Evolutionary conservation across 2,329 filamentous ascomycete species (phyloP).

Genomic region (Ceratocystis papillata): DNA sequence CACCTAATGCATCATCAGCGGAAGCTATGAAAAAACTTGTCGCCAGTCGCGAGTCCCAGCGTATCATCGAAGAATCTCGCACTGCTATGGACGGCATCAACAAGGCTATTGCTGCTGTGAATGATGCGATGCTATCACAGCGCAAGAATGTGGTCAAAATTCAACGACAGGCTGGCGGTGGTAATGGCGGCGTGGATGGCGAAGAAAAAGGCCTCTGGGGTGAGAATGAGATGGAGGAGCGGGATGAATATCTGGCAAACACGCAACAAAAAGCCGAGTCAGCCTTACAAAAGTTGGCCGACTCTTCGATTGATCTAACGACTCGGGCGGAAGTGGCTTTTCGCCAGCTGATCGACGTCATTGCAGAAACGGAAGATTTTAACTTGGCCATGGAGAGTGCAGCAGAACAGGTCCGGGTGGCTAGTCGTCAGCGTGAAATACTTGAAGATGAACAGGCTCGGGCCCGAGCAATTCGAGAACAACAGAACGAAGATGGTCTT

Average conservation of each 20-base stretch:
- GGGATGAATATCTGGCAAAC: slow-evolving; percentile 1
- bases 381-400: slow-evolving; percentile 33
- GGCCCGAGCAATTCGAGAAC: slow-evolving; percentile 1
- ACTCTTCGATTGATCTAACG: slow-evolving; percentile 7
- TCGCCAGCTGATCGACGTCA: slow-evolving; percentile 41
- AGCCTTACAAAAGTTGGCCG: slow-evolving; percentile 14
- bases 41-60: slow-evolving; percentile 5
- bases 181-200: not conserved
- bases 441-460: not conserved
- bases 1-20: not conserved
- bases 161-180: not conserved
- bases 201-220: slow-evolving; percentile 16
- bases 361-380: slow-evolving; percentile 42
- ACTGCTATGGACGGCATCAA: slow-evolving; percentile 15
- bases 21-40: not conserved
- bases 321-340: slow-evolving; percentile 36
- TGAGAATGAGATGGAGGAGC: slow-evolving; percentile 8
- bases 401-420: slow-evolving; percentile 28
- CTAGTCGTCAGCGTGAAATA: slow-evolving; percentile 25
- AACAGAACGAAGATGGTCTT: not conserved
- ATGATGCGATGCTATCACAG: slow-evolving; percentile 20
- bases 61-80: slow-evolving; percentile 15
- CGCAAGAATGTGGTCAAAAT: slow-evolving; percentile 14
- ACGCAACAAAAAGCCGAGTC: slow-evolving; percentile 8
- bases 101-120: slow-evolving; percentile 18